Base-by-base conservation (phyloP, 208 protist genomes). In the Novymonas esmeraldas region DNA sequence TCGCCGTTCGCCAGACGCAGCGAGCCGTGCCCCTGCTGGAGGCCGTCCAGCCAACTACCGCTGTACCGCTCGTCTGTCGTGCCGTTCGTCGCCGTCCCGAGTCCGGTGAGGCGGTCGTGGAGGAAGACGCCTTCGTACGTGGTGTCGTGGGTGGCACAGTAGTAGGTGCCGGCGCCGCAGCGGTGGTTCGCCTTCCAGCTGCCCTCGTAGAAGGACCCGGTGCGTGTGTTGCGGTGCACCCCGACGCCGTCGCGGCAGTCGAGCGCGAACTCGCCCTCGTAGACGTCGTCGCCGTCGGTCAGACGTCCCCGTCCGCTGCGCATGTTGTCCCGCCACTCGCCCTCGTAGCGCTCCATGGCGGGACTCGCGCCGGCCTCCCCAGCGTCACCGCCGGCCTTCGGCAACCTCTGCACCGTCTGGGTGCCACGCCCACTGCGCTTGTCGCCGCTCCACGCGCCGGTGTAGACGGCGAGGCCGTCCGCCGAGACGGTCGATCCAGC, bases 51-150 rank as follows among this genome's bases (percentile, higher is more conserved):
- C 89, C 90, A 97, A 22, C 79, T 84, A 26, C 93, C 93, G 18
- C 81, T 78, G 74, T 95, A 97, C 39, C 67, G 70, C 58, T 91
- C 38, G 3, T 34, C n/a, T 6, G 56, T 57, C 10, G 29, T 26
- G n/a, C 24, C 45, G 54, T 65, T 51, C 26, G 70, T 67, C n/a
- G 76, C 44, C 10, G 62, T 75, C 24, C 89, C 91, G 39, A 78
- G 18, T 36, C 85, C 79, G 48, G 90, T 82, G 7, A 94, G 77
- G 50, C 78, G 78, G 50, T 91, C 81, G 64, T 91, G 64, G 29
- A 94, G 56, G 58, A 96, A 96, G 49, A 89, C 67, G 51, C 88
- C 91, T 41, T 89, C 80, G 70, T 92, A 91, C 11, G 77, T 89
- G 38, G 68, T 82, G 62, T 78, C 72, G 26, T 71, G 64, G 3